Evolutionary conservation across 2,329 filamentous ascomycete genomes (phyloP), one percentile per base, ranked within the genome.

Genomic region (Arthroderma sp.): DNA sequence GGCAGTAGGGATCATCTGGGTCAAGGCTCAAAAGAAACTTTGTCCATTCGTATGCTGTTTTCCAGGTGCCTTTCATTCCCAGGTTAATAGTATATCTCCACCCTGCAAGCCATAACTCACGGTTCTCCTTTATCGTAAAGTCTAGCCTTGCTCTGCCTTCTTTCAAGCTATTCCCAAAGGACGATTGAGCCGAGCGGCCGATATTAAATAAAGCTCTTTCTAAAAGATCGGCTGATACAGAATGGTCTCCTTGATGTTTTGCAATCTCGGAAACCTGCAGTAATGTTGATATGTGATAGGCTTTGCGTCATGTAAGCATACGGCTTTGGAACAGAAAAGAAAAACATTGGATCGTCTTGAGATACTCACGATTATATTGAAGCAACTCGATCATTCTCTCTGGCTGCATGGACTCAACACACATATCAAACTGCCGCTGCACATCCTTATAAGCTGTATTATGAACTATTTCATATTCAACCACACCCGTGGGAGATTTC

Each of bases 181-280:
- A 82, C 7, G 88, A 91, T 59, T 93, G 84, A 0, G 89, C 84
- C 2, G 90, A 87, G 38, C 91, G 82, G n/a, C 91, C 93, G 68
- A 97, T 91, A 0, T 88, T 87, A 73, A 96, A 97, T 4, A 98
- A 79, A 0, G 91, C 91, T 49, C 93, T 82, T 73, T 97, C 91
- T 56, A 94, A 82, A 1, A 97, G 80, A 65, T 97, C 91, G 2
- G 88, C 86, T 0, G 91, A 85, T 2, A 93, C 81, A 0, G 91
- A 83, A 68, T 90, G 85, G 67, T 97, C 93, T 56, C 89, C 83
- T 67, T 96, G 89, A 63, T 95, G 87, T 68, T 93, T 91, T 11
- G 90, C 90, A 54, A 97, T 87, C 68, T 89, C 88, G 61, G 88
- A 94, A 28, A 95, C 90, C 68, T 96, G 91, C 21, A 97, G 83